Evolutionary conservation across 352 stramenopile genomes (phyloP).

Genomic region (Phytophthora melonis): DNA sequence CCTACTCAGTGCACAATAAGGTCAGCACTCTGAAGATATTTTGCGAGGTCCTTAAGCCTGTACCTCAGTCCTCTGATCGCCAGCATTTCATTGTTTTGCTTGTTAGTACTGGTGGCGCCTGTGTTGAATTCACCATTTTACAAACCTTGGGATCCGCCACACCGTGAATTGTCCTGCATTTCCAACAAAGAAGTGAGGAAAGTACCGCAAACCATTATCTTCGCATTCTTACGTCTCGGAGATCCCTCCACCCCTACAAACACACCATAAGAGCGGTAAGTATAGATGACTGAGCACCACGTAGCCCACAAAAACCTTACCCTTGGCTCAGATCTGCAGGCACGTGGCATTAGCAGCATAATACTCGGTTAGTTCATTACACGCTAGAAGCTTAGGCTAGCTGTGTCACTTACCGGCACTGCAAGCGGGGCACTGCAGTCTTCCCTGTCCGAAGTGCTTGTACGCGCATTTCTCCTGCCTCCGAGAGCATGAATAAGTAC

Average conservation of each 20-base stretch:
- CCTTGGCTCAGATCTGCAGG: constrained; percentile 59
- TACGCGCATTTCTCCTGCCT: constrained; percentile 88
- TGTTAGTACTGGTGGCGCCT: constrained; percentile 4
- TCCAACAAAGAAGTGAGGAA: constrained; percentile 6
- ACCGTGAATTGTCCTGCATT: constrained; percentile 70
- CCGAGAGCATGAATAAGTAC: not conserved
- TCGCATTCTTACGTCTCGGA: constrained; percentile 64
- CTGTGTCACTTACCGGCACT: constrained; percentile 43
- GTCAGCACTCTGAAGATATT: not conserved
- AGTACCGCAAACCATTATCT: not conserved
- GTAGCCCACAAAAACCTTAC: constrained; percentile 35
- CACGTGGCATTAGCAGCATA: not conserved
- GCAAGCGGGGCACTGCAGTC: constrained; percentile 72
- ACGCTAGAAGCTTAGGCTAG: not conserved
- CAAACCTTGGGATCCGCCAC: constrained; percentile 68
- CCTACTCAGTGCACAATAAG: constrained; percentile 38
- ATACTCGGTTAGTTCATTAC: not conserved
- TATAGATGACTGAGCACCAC: not conserved
- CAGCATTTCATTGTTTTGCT: not conserved
- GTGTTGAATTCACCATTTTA: not conserved
- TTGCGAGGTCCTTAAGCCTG: not conserved
- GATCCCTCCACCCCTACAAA: constrained; percentile 58
- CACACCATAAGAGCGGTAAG: not conserved
- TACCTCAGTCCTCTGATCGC: constrained; percentile 42
- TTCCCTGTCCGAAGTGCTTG: constrained; percentile 78